A percentile compares a stretch with the other conserved stretches of the same genome.
Evolutionary conservation across 1,284 basidiomycete species (phyloP).

Genomic region (Coniferiporia sulphurascens): DNA sequence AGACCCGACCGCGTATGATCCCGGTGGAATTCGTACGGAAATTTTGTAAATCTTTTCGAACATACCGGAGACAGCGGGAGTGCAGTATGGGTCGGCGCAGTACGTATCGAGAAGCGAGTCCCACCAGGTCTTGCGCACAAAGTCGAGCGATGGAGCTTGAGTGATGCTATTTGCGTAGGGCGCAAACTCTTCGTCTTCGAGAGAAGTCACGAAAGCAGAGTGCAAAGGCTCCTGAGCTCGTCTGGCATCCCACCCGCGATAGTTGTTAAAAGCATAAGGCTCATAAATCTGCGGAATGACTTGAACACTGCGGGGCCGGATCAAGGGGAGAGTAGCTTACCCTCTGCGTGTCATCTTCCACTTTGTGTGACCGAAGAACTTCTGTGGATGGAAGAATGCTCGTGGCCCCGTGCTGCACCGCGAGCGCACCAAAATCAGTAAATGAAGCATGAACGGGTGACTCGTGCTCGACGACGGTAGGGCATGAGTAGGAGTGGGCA

Average conservation of each 20-base stretch:
- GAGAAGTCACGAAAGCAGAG: not conserved
- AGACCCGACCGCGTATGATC: constrained; percentile 18
- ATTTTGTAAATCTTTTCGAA: not conserved
- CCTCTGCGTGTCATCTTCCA: not conserved
- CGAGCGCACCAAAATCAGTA: not conserved
- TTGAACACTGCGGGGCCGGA: too few relatives aligned
- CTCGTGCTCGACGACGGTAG: not conserved
- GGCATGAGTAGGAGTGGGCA: not conserved
- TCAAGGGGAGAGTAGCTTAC: too few relatives aligned
- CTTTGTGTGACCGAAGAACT: not conserved
- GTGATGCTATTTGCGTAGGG: constrained; percentile 27
- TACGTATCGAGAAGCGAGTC: constrained; percentile 62
- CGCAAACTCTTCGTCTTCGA: constrained; percentile 22
- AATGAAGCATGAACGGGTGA: not conserved
- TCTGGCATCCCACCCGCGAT: constrained; percentile 8
- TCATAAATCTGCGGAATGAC: not conserved
- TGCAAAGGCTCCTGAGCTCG: not conserved
- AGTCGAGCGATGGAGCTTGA: constrained; percentile 51
- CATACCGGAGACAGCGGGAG: not conserved
- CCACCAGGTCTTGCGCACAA: constrained; percentile 73
- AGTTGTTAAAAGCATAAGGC: constrained; percentile 9
- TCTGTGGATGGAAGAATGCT: not conserved
- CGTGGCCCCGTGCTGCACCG: not conserved
- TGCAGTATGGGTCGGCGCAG: constrained; percentile 29
- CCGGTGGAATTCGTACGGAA: constrained; percentile 31